Evolutionary conservation across 306 rosid species (phyloP).

Genomic region (Delonix regia): DNA sequence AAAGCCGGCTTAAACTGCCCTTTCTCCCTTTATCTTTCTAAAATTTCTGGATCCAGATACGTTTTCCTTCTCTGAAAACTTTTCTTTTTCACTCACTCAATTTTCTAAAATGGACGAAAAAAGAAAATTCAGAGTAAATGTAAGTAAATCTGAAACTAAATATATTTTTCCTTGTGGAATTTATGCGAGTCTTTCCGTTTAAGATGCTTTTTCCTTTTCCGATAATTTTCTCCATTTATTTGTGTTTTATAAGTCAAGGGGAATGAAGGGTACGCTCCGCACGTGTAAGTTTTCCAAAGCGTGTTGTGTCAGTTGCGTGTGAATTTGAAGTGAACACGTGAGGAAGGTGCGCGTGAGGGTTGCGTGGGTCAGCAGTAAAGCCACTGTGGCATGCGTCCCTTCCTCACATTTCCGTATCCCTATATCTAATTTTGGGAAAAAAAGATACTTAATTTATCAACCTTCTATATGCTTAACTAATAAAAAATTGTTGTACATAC

Average conservation of each 20-base stretch:
- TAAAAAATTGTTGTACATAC: too few species aligned
- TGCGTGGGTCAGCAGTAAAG: slow-evolving; percentile 29
- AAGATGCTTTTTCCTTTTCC: slow-evolving; percentile 12
- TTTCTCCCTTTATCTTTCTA: neutral
- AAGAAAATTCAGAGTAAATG: slow-evolving; percentile 8
- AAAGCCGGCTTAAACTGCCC: slow-evolving; percentile 39
- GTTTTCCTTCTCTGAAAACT: slow-evolving; percentile 25
- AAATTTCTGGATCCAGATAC: slow-evolving; percentile 25
- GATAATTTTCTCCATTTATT: neutral
- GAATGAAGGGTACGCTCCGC: slow-evolving; percentile 30
- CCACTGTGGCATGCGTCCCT: slow-evolving; percentile 27
- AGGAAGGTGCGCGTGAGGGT: slow-evolving; percentile 36
- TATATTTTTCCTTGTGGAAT: slow-evolving; percentile 24
- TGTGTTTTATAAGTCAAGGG: slow-evolving; percentile 23
- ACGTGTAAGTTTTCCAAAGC: slow-evolving; percentile 31
- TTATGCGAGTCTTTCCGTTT: slow-evolving; percentile 24
- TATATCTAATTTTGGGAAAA: neutral
- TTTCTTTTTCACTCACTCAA: slow-evolving; percentile 26
- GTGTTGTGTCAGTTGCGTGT: slow-evolving; percentile 29
- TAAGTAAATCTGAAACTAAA: slow-evolving; percentile 26
- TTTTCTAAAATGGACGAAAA: slow-evolving; percentile 15
- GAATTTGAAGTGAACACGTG: slow-evolving; percentile 21
- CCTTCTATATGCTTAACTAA: too few species aligned
- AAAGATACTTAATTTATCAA: neutral
- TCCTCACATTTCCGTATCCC: slow-evolving; percentile 37